phyloP scores from a whole-genome alignment of 1,284 basidiomycete genomes.

The Pyrrhoderma noxium region DNA sequence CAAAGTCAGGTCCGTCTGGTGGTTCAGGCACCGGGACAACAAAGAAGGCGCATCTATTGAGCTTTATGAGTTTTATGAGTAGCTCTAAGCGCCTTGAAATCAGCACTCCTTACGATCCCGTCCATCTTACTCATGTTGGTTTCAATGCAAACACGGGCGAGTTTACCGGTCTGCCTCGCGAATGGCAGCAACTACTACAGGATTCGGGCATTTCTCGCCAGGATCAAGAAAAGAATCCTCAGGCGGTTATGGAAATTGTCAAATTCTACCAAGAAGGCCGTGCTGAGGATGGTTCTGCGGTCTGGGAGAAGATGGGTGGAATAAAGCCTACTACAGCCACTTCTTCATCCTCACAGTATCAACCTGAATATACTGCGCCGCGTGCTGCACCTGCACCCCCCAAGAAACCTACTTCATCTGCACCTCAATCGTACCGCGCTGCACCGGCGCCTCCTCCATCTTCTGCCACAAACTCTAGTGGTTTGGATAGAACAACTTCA shows the following conservation, averaged over 20 bases:
- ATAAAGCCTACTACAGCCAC: constrained; percentile 1
- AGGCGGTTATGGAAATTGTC: constrained; percentile 98
- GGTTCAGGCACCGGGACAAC: constrained; percentile 19
- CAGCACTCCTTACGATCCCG: constrained; percentile 98
- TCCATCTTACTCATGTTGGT: constrained; percentile 98
- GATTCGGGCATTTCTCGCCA: constrained; percentile 88
- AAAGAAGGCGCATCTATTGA: constrained; percentile 60
- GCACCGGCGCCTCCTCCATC: constrained; percentile 43
- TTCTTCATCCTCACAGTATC: not conserved
- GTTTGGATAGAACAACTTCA: constrained; percentile 71
- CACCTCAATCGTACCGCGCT: constrained; percentile 52
- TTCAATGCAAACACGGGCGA: constrained; percentile 99
- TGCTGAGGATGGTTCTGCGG: constrained; percentile 56
- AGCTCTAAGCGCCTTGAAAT: constrained; percentile 85
- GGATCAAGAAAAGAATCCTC: constrained; percentile 97
- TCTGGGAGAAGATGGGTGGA: constrained; percentile 75
- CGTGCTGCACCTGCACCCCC: constrained; percentile 45
- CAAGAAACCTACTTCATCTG: constrained; percentile 38
- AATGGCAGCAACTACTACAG: constrained; percentile 97
- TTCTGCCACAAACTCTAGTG: constrained; percentile 37
- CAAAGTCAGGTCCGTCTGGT: constrained; percentile 54
- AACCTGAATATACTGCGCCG: constrained; percentile 29
- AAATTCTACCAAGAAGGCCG: constrained; percentile 86
- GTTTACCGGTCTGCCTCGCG: constrained; percentile 95
- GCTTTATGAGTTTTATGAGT: constrained; percentile 74